Base-by-base conservation (phyloP, 2,329 filamentous ascomycete species). In the Trichophyton schoenleinii region DNA sequence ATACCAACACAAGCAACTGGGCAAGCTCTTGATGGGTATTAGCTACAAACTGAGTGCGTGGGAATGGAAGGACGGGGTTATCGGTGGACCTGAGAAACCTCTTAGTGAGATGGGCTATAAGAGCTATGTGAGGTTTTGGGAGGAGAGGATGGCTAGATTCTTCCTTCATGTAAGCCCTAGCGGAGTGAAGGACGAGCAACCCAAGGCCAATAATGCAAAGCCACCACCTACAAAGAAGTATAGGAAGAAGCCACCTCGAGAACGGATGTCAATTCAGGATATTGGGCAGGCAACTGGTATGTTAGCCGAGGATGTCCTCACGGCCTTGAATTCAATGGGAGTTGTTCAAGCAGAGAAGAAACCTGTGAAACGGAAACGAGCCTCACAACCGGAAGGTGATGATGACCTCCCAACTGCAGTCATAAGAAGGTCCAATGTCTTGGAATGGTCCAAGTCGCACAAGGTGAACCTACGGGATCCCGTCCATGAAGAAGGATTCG, bases 1-100 rank as follows among this genome's bases (percentile, higher is more conserved):
- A 0, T 97, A 92, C 85, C 92, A 97, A 74, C 86, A 88, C 65
- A 91, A 90, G 66, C 91, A 92, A 0, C 81, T 97, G 0, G 94
- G 94, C 0, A 85, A 89, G 59, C 77, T 97, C 58, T 80, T 99
- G 36, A 97, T 99, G 84, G 91, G 89, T 3, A 84, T 94, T 1
- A 95, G 89, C 42, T 99, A 99, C 74, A 91, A 94, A 72, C 87
- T 99, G 55, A 92, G 91, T 20, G 83, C 86, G 57, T 83, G 88
- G 61, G 91, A 97, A 70, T 72, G 70, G 62, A 74, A 76, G 65
- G 72, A 69, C 31, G 85, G 86, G 5, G 80, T 92, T 49, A 81
- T 96, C 31, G 94, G 94, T 41, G 92, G 94, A 0, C 94, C 94
- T 0, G 94, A 99, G 77, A 94, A 95, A 72, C 94, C 92, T 8